Percentiles rank a stretch among this genome's conserved stretches.
Evolutionary conservation across 495 filamentous ascomycete species (phyloP).

Genomic region (Pseudevernia furfuracea): DNA sequence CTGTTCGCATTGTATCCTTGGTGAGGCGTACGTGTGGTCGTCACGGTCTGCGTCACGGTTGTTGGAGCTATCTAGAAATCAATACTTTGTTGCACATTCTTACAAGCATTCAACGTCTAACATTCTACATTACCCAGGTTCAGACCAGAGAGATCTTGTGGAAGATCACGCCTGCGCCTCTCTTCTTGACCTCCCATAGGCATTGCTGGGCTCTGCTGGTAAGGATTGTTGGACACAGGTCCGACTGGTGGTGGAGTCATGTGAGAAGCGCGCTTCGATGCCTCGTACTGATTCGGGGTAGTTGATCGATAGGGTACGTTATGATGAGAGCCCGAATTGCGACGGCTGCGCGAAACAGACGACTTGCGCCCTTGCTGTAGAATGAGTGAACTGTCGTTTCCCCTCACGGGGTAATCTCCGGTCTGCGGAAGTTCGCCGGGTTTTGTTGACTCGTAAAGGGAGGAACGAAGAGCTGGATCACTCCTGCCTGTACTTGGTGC

Average conservation of each 20-base stretch:
- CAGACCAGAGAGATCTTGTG: constrained; percentile 15
- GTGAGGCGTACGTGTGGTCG: constrained; percentile 1
- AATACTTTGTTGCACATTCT: not conserved
- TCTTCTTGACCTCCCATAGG: constrained; percentile 6
- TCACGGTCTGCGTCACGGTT: constrained; percentile 8
- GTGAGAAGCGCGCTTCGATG: constrained; percentile 4
- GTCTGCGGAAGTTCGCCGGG: constrained; percentile 24
- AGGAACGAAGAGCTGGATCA: constrained; percentile 19
- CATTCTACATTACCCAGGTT: constrained; percentile 13
- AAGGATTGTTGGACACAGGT: not conserved
- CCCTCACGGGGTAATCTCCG: constrained; percentile 29
- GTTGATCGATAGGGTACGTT: constrained; percentile 8
- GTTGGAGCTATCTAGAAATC: constrained; percentile 13
- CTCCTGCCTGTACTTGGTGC: not conserved
- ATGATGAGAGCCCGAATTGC: constrained; percentile 12
- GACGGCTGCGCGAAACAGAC: constrained; percentile 11
- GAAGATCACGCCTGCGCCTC: constrained; percentile 10
- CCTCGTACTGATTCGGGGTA: constrained; percentile 6
- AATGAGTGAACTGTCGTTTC: constrained; percentile 25
- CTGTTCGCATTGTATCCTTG: not conserved
- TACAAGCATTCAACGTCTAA: not conserved
- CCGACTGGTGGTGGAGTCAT: not conserved
- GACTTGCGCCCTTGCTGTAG: constrained; percentile 16
- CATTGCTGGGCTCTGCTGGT: constrained; percentile 7
- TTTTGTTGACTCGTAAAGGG: constrained; percentile 28